Evolutionary conservation across 1,284 basidiomycete genomes (phyloP).

Genomic region (Sporisorium iseilematis-ciliati): DNA sequence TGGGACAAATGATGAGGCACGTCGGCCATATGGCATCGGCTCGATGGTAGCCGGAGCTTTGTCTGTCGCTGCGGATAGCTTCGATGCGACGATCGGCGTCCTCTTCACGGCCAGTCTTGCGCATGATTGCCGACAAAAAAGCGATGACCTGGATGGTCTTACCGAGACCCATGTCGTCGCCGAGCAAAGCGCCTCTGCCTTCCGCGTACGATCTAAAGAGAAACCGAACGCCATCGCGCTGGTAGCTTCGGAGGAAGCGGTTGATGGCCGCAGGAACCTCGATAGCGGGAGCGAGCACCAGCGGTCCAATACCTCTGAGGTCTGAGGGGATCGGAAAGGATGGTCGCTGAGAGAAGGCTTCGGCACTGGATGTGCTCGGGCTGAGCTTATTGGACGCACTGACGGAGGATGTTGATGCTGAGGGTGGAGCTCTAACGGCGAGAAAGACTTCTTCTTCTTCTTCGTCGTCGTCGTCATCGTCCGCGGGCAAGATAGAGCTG

Average conservation of each 20-base stretch:
- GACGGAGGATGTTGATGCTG: not conserved
- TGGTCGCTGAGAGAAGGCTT: conserved; percentile 15
- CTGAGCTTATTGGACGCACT: not conserved
- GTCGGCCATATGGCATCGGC: conserved; percentile 74
- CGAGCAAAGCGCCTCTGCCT: conserved; percentile 79
- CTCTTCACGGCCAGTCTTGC: conserved; percentile 76
- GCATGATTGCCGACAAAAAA: conserved; percentile 86
- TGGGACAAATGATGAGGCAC: conserved; percentile 81
- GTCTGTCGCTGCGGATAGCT: conserved; percentile 42
- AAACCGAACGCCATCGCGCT: conserved; percentile 83
- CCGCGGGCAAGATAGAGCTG: not conserved
- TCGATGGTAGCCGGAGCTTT: conserved; percentile 23
- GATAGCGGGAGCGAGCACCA: conserved; percentile 43
- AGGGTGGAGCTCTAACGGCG: conserved; percentile 11
- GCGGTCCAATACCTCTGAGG: conserved; percentile 17
- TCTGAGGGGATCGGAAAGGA: conserved; percentile 27
- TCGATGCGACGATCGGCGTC: conserved; percentile 77
- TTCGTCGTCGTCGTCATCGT: conserved; percentile 14
- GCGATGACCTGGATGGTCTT: conserved; percentile 83
- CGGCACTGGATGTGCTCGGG: not conserved
- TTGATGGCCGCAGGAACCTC: conserved; percentile 80
- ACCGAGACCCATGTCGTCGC: conserved; percentile 90
- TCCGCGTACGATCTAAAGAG: conserved; percentile 78
- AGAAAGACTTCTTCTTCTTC: conserved; percentile 36
- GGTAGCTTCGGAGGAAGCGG: conserved; percentile 83